Evolutionary conservation across 768 basidiomycete species (phyloP).

Genomic region (Kwoniella heveanensis): DNA sequence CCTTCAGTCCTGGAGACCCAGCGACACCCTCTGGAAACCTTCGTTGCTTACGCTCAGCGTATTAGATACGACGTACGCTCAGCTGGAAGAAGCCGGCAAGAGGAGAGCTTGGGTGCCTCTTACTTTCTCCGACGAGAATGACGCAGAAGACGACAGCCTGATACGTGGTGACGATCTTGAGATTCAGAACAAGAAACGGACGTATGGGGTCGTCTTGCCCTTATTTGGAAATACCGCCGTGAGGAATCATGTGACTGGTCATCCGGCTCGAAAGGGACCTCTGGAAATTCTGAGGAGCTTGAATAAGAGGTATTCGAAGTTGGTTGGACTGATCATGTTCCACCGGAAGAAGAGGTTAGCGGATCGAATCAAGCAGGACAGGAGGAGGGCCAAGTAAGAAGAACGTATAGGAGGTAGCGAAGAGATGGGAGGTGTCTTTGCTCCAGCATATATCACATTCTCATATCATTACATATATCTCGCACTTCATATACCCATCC

Average conservation of each 20-base stretch:
- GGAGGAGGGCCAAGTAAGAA: constrained; percentile 1
- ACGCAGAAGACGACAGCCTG: constrained; percentile 17
- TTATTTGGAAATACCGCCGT: constrained; percentile 29
- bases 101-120: constrained; percentile 37
- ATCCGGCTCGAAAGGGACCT: constrained; percentile 29
- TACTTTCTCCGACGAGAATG: constrained; percentile 22
- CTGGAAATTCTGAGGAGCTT: constrained; percentile 39
- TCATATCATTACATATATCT: no score
- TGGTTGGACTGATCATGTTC: constrained; percentile 49
- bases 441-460: no score
- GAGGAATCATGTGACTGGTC: constrained; percentile 24
- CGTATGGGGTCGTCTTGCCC: constrained; percentile 23
- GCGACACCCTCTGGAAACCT: constrained; percentile 46
- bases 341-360: constrained; percentile 43
- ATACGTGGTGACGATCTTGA: no score
- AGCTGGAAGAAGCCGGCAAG: constrained; percentile 31
- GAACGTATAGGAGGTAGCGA: no score
- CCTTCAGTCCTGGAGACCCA: constrained; percentile 37
- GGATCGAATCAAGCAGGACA: constrained; percentile 1
- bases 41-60: constrained; percentile 42
- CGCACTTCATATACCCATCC: no score
- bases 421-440: no score
- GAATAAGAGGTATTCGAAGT: constrained; percentile 44
- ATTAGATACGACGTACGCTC: constrained; percentile 40
- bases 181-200: constrained; percentile 12